Conservation (phyloP, 1,284 basidiomycete species). For the Erythrobasidium hasegawianum region DNA sequence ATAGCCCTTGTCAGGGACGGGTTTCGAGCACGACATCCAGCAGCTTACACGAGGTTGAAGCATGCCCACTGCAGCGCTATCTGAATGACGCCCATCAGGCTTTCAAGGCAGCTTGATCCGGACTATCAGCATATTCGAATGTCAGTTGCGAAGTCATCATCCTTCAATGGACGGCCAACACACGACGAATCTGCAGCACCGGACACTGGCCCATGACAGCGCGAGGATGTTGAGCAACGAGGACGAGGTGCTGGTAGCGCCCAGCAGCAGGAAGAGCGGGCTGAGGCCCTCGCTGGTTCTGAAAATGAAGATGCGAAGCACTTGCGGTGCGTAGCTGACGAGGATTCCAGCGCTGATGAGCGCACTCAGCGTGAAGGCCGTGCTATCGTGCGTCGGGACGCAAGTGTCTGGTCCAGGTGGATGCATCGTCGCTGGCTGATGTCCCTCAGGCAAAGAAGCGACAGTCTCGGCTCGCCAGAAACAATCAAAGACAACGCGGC, state of each 20-base stretch:
- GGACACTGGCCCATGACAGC: constrained; percentile 80
- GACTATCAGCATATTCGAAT: constrained; percentile 53
- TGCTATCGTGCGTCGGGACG: constrained; percentile 14
- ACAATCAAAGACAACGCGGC: too few species aligned
- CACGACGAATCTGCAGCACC: constrained; percentile 73
- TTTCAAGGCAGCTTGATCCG: constrained; percentile 70
- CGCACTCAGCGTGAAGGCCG: constrained; percentile 23
- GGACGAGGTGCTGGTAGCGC: constrained; percentile 61
- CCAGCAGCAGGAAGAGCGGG: constrained; percentile 80
- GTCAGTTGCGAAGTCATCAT: not conserved
- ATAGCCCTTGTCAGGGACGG: not conserved
- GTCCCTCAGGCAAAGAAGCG: not conserved
- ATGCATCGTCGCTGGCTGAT: constrained; percentile 13
- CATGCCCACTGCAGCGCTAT: constrained; percentile 79
- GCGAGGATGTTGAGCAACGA: constrained; percentile 58
- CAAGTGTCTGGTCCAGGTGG: constrained; percentile 32
- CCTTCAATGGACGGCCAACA: constrained; percentile 44
- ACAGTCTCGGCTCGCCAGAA: too few species aligned
- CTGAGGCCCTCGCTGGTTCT: constrained; percentile 48
- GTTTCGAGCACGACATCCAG: not conserved
- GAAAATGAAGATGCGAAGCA: constrained; percentile 67
- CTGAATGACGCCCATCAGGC: constrained; percentile 77
- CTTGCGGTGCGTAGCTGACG: constrained; percentile 84
- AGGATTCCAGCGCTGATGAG: constrained; percentile 59
- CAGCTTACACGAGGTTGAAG: constrained; percentile 74